These are phyloP conservation scores for Backusella sp. DNA, from an alignment of 192 early-diverging fungal species.

Conservation along the genomic window DNA sequence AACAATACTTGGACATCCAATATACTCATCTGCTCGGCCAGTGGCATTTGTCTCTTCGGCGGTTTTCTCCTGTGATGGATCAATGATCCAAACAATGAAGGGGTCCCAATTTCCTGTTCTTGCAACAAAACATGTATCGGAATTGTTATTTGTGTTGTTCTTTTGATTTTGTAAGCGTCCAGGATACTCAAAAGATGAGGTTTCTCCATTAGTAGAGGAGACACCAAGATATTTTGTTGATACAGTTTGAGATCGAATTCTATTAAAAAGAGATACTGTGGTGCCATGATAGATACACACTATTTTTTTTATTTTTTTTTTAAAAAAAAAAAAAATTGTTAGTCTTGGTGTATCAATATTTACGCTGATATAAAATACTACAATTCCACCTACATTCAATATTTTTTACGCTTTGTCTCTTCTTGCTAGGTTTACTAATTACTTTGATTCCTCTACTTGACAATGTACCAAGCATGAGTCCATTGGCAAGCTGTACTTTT, in stretches of 20 bases:
- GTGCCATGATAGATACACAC: slow-evolving; percentile 85
- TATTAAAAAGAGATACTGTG: slow-evolving; percentile 87
- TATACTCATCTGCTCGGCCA: slow-evolving; percentile 9
- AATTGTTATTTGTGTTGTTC: slow-evolving; percentile 17
- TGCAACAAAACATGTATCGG: slow-evolving; percentile 68
- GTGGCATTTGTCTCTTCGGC: not conserved
- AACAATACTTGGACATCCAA: slow-evolving; percentile 8
- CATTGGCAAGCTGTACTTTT: slow-evolving; percentile 64
- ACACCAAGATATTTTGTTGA: slow-evolving; percentile 84
- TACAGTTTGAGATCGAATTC: slow-evolving; percentile 86
- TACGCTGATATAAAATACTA: not conserved
- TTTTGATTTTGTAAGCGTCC: slow-evolving; percentile 21
- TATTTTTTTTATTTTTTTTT: not conserved
- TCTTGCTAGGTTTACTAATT: slow-evolving; percentile 92
- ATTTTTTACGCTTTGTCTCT: slow-evolving; percentile 81
- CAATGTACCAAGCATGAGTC: slow-evolving; percentile 64
- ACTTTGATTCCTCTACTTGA: slow-evolving; percentile 80
- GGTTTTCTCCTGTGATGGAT: slow-evolving; percentile 59
- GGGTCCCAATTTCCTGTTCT: slow-evolving; percentile 81
- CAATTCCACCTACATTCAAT: slow-evolving; percentile 44
- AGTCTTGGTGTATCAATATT: not conserved
- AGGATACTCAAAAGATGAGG: slow-evolving; percentile 7
- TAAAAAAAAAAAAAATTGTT: slow-evolving; percentile 5
- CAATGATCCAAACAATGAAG: slow-evolving; percentile 84
- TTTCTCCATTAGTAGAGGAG: slow-evolving; percentile 22